Evolutionary conservation across 1,139 yeast genomes (phyloP), one percentile per base, ranked within the genome.

Genomic region (Saccharomyces uvarum): DNA sequence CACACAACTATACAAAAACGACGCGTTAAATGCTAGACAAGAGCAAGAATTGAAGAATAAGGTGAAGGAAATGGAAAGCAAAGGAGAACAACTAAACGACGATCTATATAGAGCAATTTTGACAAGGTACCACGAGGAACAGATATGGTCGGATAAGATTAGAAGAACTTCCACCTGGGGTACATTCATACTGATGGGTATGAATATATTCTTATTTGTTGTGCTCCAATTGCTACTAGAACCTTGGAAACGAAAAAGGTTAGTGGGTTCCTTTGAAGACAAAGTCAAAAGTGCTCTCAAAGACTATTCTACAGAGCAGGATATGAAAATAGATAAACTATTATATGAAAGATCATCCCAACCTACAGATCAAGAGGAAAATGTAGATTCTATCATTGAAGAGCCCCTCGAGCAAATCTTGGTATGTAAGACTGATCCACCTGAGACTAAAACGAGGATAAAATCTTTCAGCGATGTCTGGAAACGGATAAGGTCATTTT

Each of bases 151-250:
- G 3, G 99, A 95, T 71, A 91, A 91, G 70, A 93, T 93, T 57
- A 76, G 99, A 59, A 78, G 95, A 58, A 90, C 96, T 2, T 88
- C 97, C 8, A 91, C 99, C 0, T 95, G 97, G 96, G 99, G 98
- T 1, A 93, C 99, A 0, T 84, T 95, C 80, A 75, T 85, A 1
- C 77, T 95, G 51, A 90, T 90, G 96, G 95, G 91, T 1, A 79
- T 90, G 61, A 95, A 95, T 71, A 79, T 93, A 21, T 57, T 87
- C 16, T 71, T 95, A 47, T 90, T 95, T 62, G 65, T 90, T 4
- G 75, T 88, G 2, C 95, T 95, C 13, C 97, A 95, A 57, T 75
- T 93, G 61, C 77, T 90, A 0, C 82, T 95, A 51, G 99, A 95
- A 72, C 99, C 99, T 0, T 89, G 97, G 95, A 93, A 91, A 67